Conservation (phyloP, 2,329 filamentous ascomycete genomes). For the Diaporthe helianthi region DNA sequence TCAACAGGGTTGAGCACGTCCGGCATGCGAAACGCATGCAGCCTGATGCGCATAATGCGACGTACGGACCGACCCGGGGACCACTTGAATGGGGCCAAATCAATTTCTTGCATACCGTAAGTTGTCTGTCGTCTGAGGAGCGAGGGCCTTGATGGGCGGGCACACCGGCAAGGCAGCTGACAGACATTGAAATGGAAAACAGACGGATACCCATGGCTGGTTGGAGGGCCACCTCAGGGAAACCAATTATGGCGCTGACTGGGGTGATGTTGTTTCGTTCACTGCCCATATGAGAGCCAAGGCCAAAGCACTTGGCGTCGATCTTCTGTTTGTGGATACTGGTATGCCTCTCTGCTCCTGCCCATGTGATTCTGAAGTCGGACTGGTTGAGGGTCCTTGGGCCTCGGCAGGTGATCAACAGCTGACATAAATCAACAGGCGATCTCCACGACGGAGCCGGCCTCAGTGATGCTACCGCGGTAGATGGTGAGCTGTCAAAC, state of each 20-base stretch:
- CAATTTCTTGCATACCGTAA: slow-evolving; percentile 65
- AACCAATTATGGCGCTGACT: slow-evolving; percentile 69
- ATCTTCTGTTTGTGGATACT: slow-evolving; percentile 67
- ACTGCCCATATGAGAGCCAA: slow-evolving; percentile 65
- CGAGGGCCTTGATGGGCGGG: neutral
- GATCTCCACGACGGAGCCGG: slow-evolving; percentile 73
- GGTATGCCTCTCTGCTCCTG: slow-evolving; percentile 41
- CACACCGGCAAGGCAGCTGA: neutral
- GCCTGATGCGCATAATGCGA: slow-evolving; percentile 51
- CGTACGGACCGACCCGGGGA: slow-evolving; percentile 49
- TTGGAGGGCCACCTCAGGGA: slow-evolving; percentile 67
- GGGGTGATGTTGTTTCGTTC: slow-evolving; percentile 71
- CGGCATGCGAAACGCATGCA: slow-evolving; percentile 58
- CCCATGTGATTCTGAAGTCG: too few species aligned
- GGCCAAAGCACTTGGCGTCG: slow-evolving; percentile 62
- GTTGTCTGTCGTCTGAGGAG: slow-evolving; percentile 29
- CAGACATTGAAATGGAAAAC: neutral
- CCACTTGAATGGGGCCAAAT: slow-evolving; percentile 68
- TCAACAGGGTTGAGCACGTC: slow-evolving; percentile 52
- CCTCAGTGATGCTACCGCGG: slow-evolving; percentile 64
- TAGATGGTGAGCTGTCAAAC: slow-evolving; percentile 62
- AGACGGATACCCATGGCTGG: slow-evolving; percentile 68
- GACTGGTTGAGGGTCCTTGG: neutral
- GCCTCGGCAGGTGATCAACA: slow-evolving; percentile 43
- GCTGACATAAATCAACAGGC: slow-evolving; percentile 38